A percentile compares a stretch with the other conserved stretches of the same genome.
These are phyloP conservation scores for Argentina anserina DNA, from an alignment of 306 rosid genomes.

Conservation along the genomic window DNA sequence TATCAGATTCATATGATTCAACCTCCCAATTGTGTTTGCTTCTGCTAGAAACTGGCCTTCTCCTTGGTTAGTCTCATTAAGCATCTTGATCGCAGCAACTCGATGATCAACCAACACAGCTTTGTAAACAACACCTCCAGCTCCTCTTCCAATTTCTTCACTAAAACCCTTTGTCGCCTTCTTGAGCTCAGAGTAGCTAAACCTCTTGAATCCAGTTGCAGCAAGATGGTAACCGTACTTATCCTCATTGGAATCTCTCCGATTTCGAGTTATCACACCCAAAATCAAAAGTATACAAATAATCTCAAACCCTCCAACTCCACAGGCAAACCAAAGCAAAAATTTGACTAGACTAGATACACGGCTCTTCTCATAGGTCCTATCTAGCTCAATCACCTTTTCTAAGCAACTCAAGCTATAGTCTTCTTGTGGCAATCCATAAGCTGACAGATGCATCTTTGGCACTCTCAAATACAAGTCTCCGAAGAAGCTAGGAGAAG, in stretches of 20 bases:
- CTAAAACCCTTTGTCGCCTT: slow-evolving; percentile 37
- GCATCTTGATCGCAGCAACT: slow-evolving; percentile 35
- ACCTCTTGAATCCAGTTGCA: slow-evolving; percentile 35
- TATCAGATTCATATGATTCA: slow-evolving; percentile 56
- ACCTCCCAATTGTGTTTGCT: slow-evolving; percentile 45
- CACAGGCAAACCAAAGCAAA: slow-evolving; percentile 37
- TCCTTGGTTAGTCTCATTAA: slow-evolving; percentile 34
- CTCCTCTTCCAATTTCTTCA: slow-evolving; percentile 51
- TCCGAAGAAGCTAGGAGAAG: slow-evolving; percentile 27
- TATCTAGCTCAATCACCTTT: neutral
- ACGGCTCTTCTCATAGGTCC: neutral
- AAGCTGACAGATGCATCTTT: slow-evolving; percentile 1
- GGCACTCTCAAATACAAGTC: slow-evolving; percentile 42
- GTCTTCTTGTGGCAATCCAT: neutral
- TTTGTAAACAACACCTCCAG: slow-evolving; percentile 43
- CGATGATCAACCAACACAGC: slow-evolving; percentile 33
- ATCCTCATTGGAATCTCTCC: neutral
- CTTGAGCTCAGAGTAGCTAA: slow-evolving; percentile 40
- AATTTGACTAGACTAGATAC: slow-evolving; percentile 15
- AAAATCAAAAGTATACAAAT: slow-evolving; percentile 34
- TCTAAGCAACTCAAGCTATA: slow-evolving; percentile 20
- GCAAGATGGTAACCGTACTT: slow-evolving; percentile 25
- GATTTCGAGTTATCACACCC: neutral
- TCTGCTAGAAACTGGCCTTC: slow-evolving; percentile 52
- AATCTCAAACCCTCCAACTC: slow-evolving; percentile 40